Base-by-base conservation (phyloP, 2,329 filamentous ascomycete species). In the Macrophomina phaseolina region DNA sequence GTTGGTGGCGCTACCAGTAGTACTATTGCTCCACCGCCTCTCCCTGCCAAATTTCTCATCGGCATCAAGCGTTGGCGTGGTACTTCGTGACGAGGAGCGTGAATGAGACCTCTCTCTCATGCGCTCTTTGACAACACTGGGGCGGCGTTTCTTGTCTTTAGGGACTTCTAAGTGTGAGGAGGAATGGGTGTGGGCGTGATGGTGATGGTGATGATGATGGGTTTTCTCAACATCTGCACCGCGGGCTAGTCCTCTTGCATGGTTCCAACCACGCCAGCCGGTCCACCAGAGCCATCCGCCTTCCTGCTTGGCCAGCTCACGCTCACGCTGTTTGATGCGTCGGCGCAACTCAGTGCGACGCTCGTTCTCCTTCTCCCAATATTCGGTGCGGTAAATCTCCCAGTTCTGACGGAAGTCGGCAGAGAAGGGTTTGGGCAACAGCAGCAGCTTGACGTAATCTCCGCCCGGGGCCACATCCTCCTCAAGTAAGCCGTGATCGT, bases 291-390 rank as follows among this genome's bases (percentile, higher is more conserved):
- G 82, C 89, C 90, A 91, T 28, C 90, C 87, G 63, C 90, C 88
- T 68, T 89, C 84, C 72, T 89, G 83, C 73, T 87, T 88, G 12
- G 90, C 89, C 46, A 92, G 80, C 68, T 90, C 88, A 18, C 86
- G 84, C 72, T 94, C 89, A 38, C 87, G 86, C 62, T 88, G 85
- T 69, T 89, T 87, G 60, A 97, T 82, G 74, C 91, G 91, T 51
- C 85, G 81, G 28, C 92, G 86, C 30, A 97, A 82, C 67, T 91
- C 81, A 2, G 90, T 87, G 12, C 95, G 89, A 2, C 94, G 89
- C 77, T 97, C 93, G 75, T 99, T 99, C 78, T 99, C 95, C 68
- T 90, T 90, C 73, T 97, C 94, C 95, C 95, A 99, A 80, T 97
- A 99, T 68, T 97, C 94, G 40, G 90, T 89, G 64, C 95, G 87